Conservation (phyloP, 306 rosid genomes). For the Ormosia emarginata region DNA sequence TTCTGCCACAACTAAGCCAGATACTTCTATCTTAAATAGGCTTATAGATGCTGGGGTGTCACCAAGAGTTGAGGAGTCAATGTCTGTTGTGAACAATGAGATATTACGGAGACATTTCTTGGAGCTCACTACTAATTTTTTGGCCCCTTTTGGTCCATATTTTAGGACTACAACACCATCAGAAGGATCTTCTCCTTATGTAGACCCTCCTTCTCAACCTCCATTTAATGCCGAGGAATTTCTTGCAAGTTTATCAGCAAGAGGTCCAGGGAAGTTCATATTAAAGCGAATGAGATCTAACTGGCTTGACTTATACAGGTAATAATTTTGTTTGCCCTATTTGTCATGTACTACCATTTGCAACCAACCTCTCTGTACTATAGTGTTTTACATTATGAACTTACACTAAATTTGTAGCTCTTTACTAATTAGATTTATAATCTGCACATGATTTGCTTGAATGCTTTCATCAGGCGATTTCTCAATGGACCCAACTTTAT, state of each 20-base stretch:
- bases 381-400: not conserved
- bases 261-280: conserved; percentile 91
- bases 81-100: conserved; percentile 92
- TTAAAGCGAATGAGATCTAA: conserved; percentile 84
- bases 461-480: conserved; percentile 60
- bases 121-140: conserved; percentile 85
- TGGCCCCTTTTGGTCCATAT: conserved; percentile 95
- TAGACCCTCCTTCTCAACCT: conserved; percentile 68
- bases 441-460: not conserved
- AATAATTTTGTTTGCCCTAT: conserved; percentile 1
- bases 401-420: not conserved
- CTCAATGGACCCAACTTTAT: conserved; percentile 77
- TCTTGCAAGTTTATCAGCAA: conserved; percentile 61
- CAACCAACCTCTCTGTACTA: not conserved
- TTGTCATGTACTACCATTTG: not conserved
- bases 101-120: conserved; percentile 80
- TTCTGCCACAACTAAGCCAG: conserved; percentile 81
- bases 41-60: conserved; percentile 88
- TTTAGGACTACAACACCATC: conserved; percentile 67
- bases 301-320: conserved; percentile 92
- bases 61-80: conserved; percentile 83
- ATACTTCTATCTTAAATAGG: conserved; percentile 83
- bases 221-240: conserved; percentile 70
- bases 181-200: conserved; percentile 80
- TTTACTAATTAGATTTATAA: not conserved